Base-by-base conservation (phyloP, 2,329 filamentous ascomycete species). In the Aspergillus transmontanensis region DNA sequence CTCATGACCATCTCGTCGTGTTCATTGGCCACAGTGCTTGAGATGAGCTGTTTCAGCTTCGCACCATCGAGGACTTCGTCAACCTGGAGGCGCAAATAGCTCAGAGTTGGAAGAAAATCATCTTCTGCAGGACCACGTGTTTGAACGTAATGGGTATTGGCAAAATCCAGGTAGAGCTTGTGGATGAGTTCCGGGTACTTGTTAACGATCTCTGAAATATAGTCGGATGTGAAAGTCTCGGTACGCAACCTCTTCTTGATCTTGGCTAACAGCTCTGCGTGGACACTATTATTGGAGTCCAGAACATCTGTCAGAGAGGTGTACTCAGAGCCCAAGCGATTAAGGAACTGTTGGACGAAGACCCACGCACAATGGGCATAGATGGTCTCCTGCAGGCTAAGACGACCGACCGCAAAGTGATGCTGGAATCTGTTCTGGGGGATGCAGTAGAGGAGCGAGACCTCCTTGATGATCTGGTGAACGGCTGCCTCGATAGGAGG, bases 1-100 rank as follows among this genome's bases (percentile, higher is more conserved):
- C 89, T 93, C 93, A 99, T 96, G 70, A 99, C 95, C 89, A 97
- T 96, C 76, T 94, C 90, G 75, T 99, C 93, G 80, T 99, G 94
- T 81, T 99, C 94, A 74, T 96, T 98, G 64, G 85, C 86, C 21
- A 92, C 90, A n/a, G 90, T 91, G 75, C 88, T 90, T 64, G 90
- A 86, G 74, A 97, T 95, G 69, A 90, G 84, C 57, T 91, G 88
- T 78, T 92, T 89, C 45, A 97, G 85, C 73, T 87, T 86, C 23
- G 83, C 83, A 68, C 95, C 90, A 10, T 89, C 90, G 28, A 96
- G 81, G n/a, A 95, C 89, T 75, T 93, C 85, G 68, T 90, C 87
- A 41, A 89, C 83, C 74, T 89, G 84, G 57, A 90, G 79, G 63
- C 88, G 86, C 65, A 90, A 80, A 73, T 89, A 90, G 71, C 87